Percentiles rank a stretch among this genome's conserved stretches.
Evolutionary conservation across 2,329 filamentous ascomycete species (phyloP).

Genomic region (Diplodia scrobiculata): DNA sequence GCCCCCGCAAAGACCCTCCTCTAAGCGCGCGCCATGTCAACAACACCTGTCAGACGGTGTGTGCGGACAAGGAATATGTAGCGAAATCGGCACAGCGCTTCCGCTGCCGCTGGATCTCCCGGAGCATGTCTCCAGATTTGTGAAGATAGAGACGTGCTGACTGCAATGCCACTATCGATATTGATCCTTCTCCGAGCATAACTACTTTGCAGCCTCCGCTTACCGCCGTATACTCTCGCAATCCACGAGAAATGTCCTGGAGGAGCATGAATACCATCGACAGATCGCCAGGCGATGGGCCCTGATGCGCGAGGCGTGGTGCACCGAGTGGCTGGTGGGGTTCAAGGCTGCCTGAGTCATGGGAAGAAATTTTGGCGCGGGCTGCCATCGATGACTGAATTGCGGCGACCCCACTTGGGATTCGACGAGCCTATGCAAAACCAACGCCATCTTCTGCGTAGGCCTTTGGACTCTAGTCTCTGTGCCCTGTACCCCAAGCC

Average conservation of each 20-base stretch:
- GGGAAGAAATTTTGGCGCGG: conserved; percentile 12
- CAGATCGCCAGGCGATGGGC: background rate
- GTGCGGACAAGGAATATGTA: background rate
- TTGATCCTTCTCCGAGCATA: background rate
- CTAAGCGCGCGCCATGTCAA: background rate
- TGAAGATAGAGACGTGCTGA: background rate
- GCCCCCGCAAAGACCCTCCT: background rate
- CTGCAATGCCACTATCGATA: background rate
- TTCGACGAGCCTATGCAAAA: conserved; percentile 8
- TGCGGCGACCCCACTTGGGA: conserved; percentile 21
- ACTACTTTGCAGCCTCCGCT: background rate
- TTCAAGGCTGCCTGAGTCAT: conserved; percentile 11
- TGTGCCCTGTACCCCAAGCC: background rate
- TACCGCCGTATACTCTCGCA: background rate
- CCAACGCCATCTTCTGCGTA: conserved; percentile 14
- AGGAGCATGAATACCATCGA: background rate
- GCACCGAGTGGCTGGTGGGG: conserved; percentile 13
- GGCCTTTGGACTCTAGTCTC: conserved; percentile 14
- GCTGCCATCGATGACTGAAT: conserved; percentile 14
- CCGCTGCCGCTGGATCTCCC: background rate
- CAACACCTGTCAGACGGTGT: background rate
- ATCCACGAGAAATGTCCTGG: background rate
- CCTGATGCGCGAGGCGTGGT: background rate
- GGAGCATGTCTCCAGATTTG: background rate
- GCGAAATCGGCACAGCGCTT: background rate